Percentiles rank a stretch among this genome's conserved stretches.
These are phyloP conservation scores for Penicillium oxalicum DNA, from an alignment of 2,329 filamentous ascomycete genomes.

Conservation along the genomic window DNA sequence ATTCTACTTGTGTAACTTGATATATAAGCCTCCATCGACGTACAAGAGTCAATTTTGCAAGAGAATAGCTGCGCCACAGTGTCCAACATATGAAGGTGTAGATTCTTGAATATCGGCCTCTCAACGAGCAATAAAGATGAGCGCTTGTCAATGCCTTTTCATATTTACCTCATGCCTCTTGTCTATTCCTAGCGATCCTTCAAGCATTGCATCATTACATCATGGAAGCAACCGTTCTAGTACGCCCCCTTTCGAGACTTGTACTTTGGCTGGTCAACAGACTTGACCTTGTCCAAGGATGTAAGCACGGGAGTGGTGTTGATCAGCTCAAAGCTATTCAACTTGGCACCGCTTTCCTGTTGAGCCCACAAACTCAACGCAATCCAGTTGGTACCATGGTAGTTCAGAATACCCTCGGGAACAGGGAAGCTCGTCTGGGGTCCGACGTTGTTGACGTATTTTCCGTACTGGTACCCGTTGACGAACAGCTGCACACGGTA, in stretches of 20 bases:
- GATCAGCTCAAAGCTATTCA: slow-evolving; percentile 50
- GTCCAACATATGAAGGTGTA: no score
- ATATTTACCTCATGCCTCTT: no score
- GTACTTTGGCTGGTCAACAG: slow-evolving; percentile 46
- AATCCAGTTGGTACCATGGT: slow-evolving; percentile 63
- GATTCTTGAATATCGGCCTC: no score
- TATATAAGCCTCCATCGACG: no score
- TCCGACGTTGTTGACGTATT: slow-evolving; percentile 64
- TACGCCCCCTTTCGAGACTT: slow-evolving; percentile 47
- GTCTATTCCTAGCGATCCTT: no score
- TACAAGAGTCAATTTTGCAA: no score
- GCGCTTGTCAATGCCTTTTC: no score
- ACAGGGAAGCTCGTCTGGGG: slow-evolving; percentile 68
- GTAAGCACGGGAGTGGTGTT: slow-evolving; percentile 48
- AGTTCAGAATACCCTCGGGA: slow-evolving; percentile 66
- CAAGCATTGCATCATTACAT: no score
- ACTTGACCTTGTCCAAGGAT: slow-evolving; percentile 42
- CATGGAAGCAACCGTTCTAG: slow-evolving; percentile 22
- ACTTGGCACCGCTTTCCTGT: slow-evolving; percentile 50
- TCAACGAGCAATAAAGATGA: no score
- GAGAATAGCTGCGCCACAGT: no score
- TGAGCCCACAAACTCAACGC: slow-evolving; percentile 64
- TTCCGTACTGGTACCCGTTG: slow-evolving; percentile 70
- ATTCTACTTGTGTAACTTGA: no score
- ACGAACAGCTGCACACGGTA: slow-evolving; percentile 64